Percentiles rank a stretch among this genome's conserved stretches.
These are phyloP conservation scores for Moesziomyces sp. DNA, from an alignment of 1,284 basidiomycete genomes.

Conservation along the genomic window DNA sequence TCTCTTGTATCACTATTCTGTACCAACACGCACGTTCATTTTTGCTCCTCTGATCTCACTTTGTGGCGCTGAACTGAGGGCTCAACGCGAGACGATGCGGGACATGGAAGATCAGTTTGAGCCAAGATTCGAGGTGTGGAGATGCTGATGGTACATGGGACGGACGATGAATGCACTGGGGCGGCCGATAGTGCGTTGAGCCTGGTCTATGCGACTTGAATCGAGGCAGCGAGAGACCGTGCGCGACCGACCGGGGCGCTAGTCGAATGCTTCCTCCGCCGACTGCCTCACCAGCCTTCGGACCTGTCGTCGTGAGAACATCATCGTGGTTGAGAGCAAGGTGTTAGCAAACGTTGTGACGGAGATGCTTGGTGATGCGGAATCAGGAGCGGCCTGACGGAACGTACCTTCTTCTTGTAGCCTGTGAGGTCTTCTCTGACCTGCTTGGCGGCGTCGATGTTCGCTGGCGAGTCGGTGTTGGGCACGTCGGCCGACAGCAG, in stretches of 20 bases:
- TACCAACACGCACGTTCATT: slow-evolving; percentile 31
- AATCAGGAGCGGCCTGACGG: not conserved
- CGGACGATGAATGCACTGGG: not conserved
- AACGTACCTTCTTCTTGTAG: slow-evolving; percentile 64
- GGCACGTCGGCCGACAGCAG: slow-evolving; percentile 91
- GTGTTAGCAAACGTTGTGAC: slow-evolving; percentile 2
- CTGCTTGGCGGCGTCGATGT: slow-evolving; percentile 81
- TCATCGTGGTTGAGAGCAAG: no score
- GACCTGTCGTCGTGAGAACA: slow-evolving; percentile 24
- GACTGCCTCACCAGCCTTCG: slow-evolving; percentile 64
- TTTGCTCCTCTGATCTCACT: slow-evolving; percentile 3
- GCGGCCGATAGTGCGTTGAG: not conserved
- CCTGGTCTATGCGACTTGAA: not conserved
- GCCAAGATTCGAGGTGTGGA: not conserved
- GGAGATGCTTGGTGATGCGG: not conserved
- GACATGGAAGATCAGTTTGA: not conserved
- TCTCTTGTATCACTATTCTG: slow-evolving; percentile 32
- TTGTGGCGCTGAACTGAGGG: not conserved
- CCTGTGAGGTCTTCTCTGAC: slow-evolving; percentile 63
- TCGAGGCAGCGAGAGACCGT: not conserved
- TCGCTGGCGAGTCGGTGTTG: slow-evolving; percentile 93
- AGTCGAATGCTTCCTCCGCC: slow-evolving; percentile 61
- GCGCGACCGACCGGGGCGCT: not conserved
- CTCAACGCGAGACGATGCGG: not conserved
- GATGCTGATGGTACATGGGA: not conserved